Evolutionary conservation across 2,329 filamentous ascomycete genomes (phyloP).

Genomic region (Nigrospora osmanthi): DNA sequence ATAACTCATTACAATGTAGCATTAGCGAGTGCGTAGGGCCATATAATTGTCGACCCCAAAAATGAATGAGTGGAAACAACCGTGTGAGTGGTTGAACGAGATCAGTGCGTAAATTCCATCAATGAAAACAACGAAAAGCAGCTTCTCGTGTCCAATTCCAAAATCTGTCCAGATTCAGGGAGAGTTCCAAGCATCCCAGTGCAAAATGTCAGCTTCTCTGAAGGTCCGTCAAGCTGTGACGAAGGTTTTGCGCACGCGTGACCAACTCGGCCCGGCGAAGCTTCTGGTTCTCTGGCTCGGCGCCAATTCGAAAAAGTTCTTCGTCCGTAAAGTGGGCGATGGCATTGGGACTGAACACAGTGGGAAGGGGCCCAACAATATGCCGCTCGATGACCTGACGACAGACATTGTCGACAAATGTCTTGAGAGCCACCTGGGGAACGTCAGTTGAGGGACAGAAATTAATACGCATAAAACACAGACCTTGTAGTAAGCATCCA

Average conservation of each 20-base stretch:
- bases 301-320: background rate
- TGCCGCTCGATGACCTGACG: conserved; percentile 17
- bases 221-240: too few relatives aligned
- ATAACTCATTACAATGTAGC: too few relatives aligned
- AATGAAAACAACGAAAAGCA: background rate
- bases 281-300: background rate
- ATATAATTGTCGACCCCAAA: too few relatives aligned
- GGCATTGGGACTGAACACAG: conserved; percentile 9
- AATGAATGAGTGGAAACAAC: background rate
- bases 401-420: conserved; percentile 18
- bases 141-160: background rate
- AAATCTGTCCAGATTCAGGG: background rate
- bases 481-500: background rate
- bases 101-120: background rate
- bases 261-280: background rate
- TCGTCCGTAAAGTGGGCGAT: background rate
- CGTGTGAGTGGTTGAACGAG: background rate
- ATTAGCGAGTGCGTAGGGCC: too few relatives aligned
- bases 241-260: too few relatives aligned
- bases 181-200: too few relatives aligned
- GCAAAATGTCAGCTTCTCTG: too few relatives aligned
- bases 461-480: background rate
- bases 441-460: background rate
- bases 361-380: conserved; percentile 8
- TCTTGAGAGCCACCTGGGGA: conserved; percentile 14